phyloP scores from a whole-genome alignment of 148 eudicot genomes.

The Fagopyrum esculentum region DNA sequence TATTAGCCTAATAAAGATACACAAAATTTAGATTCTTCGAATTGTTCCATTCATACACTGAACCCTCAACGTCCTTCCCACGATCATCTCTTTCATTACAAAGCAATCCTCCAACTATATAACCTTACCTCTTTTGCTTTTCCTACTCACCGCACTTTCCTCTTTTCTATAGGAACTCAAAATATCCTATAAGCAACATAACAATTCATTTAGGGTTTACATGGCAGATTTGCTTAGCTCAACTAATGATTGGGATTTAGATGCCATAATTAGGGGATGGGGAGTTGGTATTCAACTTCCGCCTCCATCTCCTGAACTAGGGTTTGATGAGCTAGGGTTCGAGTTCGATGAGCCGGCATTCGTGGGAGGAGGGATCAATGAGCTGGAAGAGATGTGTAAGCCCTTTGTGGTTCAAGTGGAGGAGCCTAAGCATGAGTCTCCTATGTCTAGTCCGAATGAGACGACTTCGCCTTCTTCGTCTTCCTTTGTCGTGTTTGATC shows the following conservation, averaged over 20 bases:
- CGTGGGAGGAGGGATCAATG: background rate
- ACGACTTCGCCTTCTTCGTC: constrained; percentile 3
- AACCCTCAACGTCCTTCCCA: background rate
- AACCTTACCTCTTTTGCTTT: background rate
- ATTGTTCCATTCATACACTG: constrained; percentile 8
- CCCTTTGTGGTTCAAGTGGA: constrained; percentile 6
- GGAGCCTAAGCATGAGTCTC: no score
- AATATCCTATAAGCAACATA: background rate
- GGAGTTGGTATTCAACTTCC: constrained; percentile 2
- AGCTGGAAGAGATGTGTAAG: constrained; percentile 4
- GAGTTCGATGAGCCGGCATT: background rate
- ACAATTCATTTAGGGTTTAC: background rate
- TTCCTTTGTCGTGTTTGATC: constrained; percentile 5
- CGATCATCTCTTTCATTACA: background rate
- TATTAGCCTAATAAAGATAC: constrained; percentile 1
- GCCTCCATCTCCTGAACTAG: background rate
- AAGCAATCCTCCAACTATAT: background rate
- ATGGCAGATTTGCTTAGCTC: constrained; percentile 5
- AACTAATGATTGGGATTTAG: constrained; percentile 9
- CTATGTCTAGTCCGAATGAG: background rate
- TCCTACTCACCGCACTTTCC: constrained; percentile 1
- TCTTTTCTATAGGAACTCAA: background rate
- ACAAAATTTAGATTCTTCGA: constrained; percentile 2
- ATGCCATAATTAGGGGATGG: constrained; percentile 4
- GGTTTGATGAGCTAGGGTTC: background rate